Percentiles rank a stretch among this genome's conserved stretches.
These are phyloP conservation scores for Colletotrichum melonis DNA, from an alignment of 2,329 filamentous ascomycete species.

Conservation along the genomic window DNA sequence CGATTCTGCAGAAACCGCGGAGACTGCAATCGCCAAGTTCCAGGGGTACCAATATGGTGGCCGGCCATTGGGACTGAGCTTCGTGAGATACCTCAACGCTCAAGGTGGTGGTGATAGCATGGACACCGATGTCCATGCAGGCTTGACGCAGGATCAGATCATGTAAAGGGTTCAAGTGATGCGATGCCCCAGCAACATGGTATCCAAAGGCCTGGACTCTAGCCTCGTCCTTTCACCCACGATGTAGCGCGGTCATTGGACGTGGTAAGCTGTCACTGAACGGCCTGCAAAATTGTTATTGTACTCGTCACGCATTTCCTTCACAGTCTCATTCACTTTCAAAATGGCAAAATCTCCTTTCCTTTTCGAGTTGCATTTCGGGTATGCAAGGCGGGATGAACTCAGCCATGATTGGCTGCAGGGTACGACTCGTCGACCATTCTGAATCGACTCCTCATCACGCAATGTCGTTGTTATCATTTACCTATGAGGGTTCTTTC, in stretches of 20 bases:
- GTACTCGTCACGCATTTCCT: neutral
- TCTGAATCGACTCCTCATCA: conserved; percentile 1
- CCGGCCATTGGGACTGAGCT: conserved; percentile 91
- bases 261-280: neutral
- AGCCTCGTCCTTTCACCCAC: no score
- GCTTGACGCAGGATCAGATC: conserved; percentile 96
- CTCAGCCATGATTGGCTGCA: neutral
- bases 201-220: neutral
- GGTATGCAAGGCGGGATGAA: neutral
- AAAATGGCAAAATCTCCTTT: conserved; percentile 3
- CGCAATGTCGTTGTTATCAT: conserved; percentile 1
- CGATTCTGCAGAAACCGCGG: conserved; percentile 83
- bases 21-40: conserved; percentile 96
- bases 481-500: neutral
- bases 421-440: neutral
- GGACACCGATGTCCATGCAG: conserved; percentile 82
- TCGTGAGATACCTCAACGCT: conserved; percentile 89
- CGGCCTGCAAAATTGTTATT: conserved; percentile 6
- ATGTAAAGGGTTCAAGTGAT: conserved; percentile 69
- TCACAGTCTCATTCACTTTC: conserved; percentile 1
- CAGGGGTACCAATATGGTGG: conserved; percentile 97
- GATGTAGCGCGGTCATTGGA: neutral
- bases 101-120: conserved; percentile 75
- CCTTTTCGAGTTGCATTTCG: neutral
- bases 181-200: neutral